Conservation (phyloP, 1,284 basidiomycete genomes). For the Albatrellus sp. region DNA sequence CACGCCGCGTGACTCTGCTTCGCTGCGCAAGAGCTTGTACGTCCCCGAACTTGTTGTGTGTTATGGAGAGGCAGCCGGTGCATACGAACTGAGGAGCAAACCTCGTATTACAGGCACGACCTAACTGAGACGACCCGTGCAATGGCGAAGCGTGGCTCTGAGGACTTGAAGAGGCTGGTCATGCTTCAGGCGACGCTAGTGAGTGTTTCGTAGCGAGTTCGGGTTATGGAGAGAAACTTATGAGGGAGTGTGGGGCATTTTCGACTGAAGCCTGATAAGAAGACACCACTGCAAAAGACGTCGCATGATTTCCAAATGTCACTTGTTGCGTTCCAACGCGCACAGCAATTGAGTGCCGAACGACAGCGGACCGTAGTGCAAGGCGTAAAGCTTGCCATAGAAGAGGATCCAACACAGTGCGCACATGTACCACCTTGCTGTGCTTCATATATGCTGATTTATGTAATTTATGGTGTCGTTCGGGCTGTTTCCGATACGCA, state of each 20-base stretch:
- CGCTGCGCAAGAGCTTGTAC: conserved; percentile 69
- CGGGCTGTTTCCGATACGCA: background rate
- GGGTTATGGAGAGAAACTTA: background rate
- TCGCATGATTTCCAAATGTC: conserved; percentile 89
- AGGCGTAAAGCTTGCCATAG: conserved; percentile 64
- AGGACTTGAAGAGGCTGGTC: conserved; percentile 82
- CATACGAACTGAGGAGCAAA: background rate
- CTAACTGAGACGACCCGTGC: conserved; percentile 88
- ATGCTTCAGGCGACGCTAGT: conserved; percentile 55
- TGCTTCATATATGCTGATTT: background rate
- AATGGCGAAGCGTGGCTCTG: conserved; percentile 89
- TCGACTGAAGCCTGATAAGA: conserved; percentile 52
- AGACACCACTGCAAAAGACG: conserved; percentile 77
- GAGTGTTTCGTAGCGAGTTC: conserved; percentile 14
- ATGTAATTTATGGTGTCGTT: background rate
- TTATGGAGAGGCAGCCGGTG: background rate
- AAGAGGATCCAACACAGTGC: conserved; percentile 40
- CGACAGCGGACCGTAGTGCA: conserved; percentile 77
- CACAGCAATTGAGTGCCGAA: conserved; percentile 84
- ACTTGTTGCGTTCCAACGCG: conserved; percentile 82
- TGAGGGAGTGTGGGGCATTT: background rate
- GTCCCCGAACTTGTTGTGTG: conserved; percentile 18
- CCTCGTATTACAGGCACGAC: conserved; percentile 48
- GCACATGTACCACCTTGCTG: conserved; percentile 7
- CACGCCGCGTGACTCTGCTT: conserved; percentile 62